Conservation (phyloP, 257 asterid species). For the Lycium barbarum region DNA sequence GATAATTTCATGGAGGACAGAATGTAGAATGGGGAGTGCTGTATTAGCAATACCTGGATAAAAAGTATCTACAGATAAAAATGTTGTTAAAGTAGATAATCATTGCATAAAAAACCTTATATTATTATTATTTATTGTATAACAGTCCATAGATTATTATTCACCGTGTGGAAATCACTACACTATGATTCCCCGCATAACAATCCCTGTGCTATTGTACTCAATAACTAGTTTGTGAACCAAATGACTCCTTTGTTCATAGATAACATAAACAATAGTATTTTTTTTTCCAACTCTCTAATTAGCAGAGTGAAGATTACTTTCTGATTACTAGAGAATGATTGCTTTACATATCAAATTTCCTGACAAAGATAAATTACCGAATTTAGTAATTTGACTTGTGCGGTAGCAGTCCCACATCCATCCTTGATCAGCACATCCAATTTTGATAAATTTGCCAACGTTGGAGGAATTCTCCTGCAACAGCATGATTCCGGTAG, state of each 20-base stretch:
- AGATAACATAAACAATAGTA: background rate
- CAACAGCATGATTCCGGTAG: conserved; percentile 30
- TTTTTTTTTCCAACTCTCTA: background rate
- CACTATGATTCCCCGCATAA: background rate
- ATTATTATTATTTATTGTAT: background rate
- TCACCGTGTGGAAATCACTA: background rate
- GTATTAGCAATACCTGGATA: conserved; percentile 16
- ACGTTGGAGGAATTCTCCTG: conserved; percentile 81
- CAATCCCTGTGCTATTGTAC: background rate
- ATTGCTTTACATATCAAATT: conserved; percentile 1
- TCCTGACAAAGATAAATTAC: conserved; percentile 44
- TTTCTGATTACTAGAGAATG: conserved; percentile 21
- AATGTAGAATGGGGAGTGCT: background rate
- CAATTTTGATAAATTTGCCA: conserved; percentile 79
- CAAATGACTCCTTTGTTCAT: background rate
- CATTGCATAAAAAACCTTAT: background rate
- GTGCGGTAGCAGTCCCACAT: conserved; percentile 70
- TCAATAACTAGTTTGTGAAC: background rate
- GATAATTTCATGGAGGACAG: background rate
- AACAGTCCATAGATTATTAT: background rate
- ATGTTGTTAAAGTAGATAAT: background rate
- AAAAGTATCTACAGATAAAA: background rate
- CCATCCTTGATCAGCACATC: conserved; percentile 80
- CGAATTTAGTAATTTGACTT: conserved; percentile 68
- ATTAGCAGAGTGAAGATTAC: background rate